A percentile compares a stretch with the other conserved stretches of the same genome.
These are phyloP conservation scores for Hevea brasiliensis DNA, from an alignment of 345 rosid genomes.

Conservation along the genomic window DNA sequence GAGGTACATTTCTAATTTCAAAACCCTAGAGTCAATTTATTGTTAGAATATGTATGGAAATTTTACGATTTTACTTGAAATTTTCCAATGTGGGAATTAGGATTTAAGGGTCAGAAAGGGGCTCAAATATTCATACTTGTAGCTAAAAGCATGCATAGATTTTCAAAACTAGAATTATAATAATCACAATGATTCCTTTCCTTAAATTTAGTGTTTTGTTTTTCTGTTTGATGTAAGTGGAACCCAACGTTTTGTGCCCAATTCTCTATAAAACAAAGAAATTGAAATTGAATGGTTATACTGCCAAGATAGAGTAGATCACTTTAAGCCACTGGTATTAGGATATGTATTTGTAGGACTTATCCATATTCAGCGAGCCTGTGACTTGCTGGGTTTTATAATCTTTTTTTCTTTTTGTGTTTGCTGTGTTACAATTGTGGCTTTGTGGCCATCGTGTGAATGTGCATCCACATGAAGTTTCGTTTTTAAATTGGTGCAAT, in stretches of 20 bases:
- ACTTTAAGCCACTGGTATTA: neutral
- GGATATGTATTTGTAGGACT: too few relatives aligned
- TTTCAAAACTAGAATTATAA: neutral
- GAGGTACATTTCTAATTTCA: constrained; percentile 34
- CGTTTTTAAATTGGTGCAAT: neutral
- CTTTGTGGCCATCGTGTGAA: neutral
- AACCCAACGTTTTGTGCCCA: neutral
- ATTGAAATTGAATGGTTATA: neutral
- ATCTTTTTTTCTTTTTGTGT: neutral
- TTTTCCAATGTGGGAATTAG: neutral
- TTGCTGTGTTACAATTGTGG: neutral
- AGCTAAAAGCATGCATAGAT: too few relatives aligned
- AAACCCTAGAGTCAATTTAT: constrained; percentile 8
- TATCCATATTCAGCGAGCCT: too few relatives aligned
- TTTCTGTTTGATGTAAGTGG: neutral
- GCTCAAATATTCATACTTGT: neutral
- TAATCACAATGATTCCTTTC: neutral
- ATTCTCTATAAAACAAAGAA: neutral
- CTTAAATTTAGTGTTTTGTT: neutral
- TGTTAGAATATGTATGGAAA: neutral
- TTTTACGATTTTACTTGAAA: neutral
- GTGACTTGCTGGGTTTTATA: neutral
- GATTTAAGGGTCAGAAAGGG: neutral
- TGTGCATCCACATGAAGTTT: neutral
- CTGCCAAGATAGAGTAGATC: neutral